Base-by-base conservation (phyloP, 495 filamentous ascomycete species). In the Aspergillus panamensis region DNA sequence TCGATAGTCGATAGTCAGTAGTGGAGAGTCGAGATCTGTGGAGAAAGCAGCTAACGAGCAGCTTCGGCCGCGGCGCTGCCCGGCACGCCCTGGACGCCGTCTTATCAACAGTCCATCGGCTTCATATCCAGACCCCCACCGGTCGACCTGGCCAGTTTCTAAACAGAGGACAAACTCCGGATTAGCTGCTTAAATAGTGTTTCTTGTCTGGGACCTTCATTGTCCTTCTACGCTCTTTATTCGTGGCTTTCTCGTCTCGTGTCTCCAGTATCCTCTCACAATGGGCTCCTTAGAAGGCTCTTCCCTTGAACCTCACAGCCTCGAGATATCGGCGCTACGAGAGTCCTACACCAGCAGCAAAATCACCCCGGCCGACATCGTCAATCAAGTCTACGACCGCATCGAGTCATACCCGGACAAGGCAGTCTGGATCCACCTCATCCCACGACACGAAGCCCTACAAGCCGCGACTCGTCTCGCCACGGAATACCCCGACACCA, bases 371-470 rank as follows among this genome's bases (percentile, higher is more conserved):
- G 6, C 14, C n/a, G 39, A 29, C 6, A 44, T 54, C 9, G 19
- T 54, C 8, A 32, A 45, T 6, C 52, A 54, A 33, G 25, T 54
- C 1, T 54, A 54, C 12, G 52, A 32, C 20, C 52, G 29, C 5
- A 33, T 54, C 3, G 52, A 54, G 2, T 54, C 40, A 31, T 54
- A 45, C 16, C 21, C 39, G 0, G 52, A 54, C 40, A 44, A 32
- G 14, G 39, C 52, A 2, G 52, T 54, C 8, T 54, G 52, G 52
- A 54, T 54, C 29, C 39, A 54, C 29, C 40, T 54, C 3, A 20
- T 54, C 8, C 52, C 52, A 19, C 13, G 40, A 6, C 33, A 47
- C 17, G 40, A 54, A 47, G 52, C 51, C 25, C 19, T 53, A 3
- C 2, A 49, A 52, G 39, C 25, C 0, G 52, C 52, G 1, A 35